Evolutionary conservation across 805 yeast genomes (phyloP), one percentile per base, ranked within the genome.

Genomic region (Schwanniomyces pseudopolymorphus): DNA sequence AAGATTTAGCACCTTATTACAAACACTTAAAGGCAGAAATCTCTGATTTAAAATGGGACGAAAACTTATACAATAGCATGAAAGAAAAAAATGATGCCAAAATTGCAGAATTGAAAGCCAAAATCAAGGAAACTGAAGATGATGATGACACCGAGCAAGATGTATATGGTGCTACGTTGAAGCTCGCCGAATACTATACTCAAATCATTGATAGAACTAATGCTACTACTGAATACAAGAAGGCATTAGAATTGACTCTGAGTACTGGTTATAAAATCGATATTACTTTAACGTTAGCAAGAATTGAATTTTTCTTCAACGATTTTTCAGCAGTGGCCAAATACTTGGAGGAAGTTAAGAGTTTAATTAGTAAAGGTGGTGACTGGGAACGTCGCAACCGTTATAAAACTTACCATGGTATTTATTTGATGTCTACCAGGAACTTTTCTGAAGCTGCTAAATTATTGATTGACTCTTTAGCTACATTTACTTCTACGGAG

Each of bases 381-480:
- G 99, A 94, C 66, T 94, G 99, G 99, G 99, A 94, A 70, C 87
- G 99, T 68, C 84, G 96, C 60, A 94, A 94, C 71, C 75, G 97
- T 56, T 89, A 81, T 75, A 94, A 94, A 73, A 88, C 97, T 5
- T 94, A 94, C 68, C 70, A 80, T 48, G 99, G 99, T 19, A 77
- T 94, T 41, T 88, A 89, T 63, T 72, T 80, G 31, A 71, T 94
- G 79, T 85, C 96, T 6, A 84, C 91, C 24, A 83, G 99, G 60
- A 83, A 89, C 57, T 94, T 94, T 60, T 74, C 73, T 35, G 95
- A 88, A 56, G 96, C 98, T 2, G 82, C 97, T 2, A 81, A 81
- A 44, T 72, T 92, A 51, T 77, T 94, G 57, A 88, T 89, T 53
- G 99, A 91, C 65, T 86, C 96, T 8, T 77, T 94, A 65, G 90